A percentile compares a stretch with the other conserved stretches of the same genome.
phyloP scores from a whole-genome alignment of 331 rosid species.

The Malus hybrid region DNA sequence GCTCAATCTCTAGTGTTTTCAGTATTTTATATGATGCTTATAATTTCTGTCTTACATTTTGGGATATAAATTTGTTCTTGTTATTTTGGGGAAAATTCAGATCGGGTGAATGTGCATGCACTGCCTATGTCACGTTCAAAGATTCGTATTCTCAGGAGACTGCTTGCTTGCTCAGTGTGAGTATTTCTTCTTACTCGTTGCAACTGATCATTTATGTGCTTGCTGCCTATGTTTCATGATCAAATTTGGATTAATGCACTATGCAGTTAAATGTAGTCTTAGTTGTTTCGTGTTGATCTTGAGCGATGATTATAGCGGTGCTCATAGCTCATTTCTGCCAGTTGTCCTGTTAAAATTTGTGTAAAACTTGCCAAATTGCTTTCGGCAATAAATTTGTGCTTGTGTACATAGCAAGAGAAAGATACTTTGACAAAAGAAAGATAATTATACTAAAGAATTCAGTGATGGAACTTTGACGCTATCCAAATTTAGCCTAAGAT shows the following conservation, averaged over 20 bases:
- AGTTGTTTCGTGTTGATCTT: neutral
- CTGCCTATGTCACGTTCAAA: constrained; percentile 84
- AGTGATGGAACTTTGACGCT: neutral
- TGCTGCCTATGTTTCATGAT: neutral
- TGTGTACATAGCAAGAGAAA: neutral
- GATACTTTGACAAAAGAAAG: neutral
- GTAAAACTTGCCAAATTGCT: neutral
- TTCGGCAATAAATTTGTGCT: neutral
- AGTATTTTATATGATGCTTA: neutral
- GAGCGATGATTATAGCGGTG: neutral
- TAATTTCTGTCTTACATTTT: neutral
- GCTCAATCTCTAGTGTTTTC: neutral
- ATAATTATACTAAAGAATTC: neutral
- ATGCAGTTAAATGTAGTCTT: neutral
- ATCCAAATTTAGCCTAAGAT: neutral
- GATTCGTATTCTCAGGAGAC: constrained; percentile 86
- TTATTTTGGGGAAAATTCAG: constrained; percentile 24
- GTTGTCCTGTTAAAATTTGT: neutral
- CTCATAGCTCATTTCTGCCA: neutral
- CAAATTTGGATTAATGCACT: neutral
- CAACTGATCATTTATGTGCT: neutral
- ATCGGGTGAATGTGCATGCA: constrained; percentile 68
- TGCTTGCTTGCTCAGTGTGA: constrained; percentile 91
- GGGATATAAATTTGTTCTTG: neutral
- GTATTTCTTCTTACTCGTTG: constrained; percentile 20